Evolutionary conservation across 164 flowering plant species (phyloP), one percentile per base, ranked within the genome.

Genomic region (Nymphaea thermarum): DNA sequence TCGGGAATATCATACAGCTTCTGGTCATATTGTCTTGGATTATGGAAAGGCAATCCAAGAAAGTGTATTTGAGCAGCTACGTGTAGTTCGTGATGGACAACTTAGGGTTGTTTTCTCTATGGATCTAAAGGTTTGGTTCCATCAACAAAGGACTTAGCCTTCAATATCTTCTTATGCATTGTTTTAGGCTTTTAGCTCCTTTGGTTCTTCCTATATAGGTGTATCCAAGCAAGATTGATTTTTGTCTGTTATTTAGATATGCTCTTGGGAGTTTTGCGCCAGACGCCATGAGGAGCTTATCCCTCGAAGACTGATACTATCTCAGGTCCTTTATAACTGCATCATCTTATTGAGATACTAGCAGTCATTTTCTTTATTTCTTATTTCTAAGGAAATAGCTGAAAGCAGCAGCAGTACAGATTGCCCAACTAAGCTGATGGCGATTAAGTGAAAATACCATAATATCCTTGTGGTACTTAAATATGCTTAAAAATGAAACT

Each of bases 211-310:
- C 36, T 25, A 25, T 25, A 25, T 25, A 25, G 36, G 36, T 25
- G 0, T 25, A 25, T 25, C 36, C 36, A 25, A 25, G 36, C 36
- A 25, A 25, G 1, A 25, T 25, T 25, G 36, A 25, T 25, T 25
- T 36, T 59, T 44, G 44, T 0, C 36, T 61, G 44, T 65, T 45
- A 18, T 72, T n/a, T 72, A 93, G 99, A 94, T 94, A 66, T 90
- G 89, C 77, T 94, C 98, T 16, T 94, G 99, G 99, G 99, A 94
- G 71, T 94, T 94, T 75, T 94, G 99, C 84, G 98, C 99, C 61
- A 84, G 96, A 62, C 96, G 91, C n/a, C 99, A 94, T 78, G 98
- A 94, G 76, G 99, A 94, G 78, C 96, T 91, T 41, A 87, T 94
- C 62, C 99, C 97, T 68, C 80, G 98, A 70, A 87, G 90, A 78